Base-by-base conservation (phyloP, 331 rosid genomes). In the Pyracantha coccinea region DNA sequence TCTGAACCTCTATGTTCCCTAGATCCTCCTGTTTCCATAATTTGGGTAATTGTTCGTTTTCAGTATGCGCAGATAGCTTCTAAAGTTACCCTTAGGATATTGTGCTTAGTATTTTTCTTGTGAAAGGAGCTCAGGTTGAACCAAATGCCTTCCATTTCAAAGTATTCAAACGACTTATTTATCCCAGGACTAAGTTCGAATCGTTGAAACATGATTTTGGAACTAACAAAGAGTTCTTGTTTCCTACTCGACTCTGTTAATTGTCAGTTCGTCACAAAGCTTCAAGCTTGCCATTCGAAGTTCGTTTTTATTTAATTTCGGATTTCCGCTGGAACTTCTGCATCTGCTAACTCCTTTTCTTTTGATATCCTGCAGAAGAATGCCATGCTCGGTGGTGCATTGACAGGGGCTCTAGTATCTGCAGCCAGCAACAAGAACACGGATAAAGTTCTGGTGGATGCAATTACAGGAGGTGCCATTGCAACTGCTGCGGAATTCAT, bases 391-490 rank as follows among this genome's bases (percentile, higher is more conserved):
- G 97, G 97, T 33, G 98, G 98, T 75, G 93, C 86, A 73, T 28
- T 91, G 68, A 87, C 98, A 3, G 98, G 98, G 73, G 97, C 98
- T 27, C 12, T 91, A 20, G 81, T 84, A 54, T 94, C 98, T 63
- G 86, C 86, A 38, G 89, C 72, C 25, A 78, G 52, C 86, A 77
- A 58, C 24, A 66, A 63, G 35, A 53, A 81, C 79, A 77, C 20
- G 77, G 95, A 94, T 75, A 90, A 76, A 68, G 10, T 94, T 66
- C 78, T 85, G 13, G 59, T 81, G 1, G 94, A 91, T 75, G 95
- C 97, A 79, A 87, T 94, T 63, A 86, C 98, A 0, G 97, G 98
- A 41, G 95, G 92, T 33, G 98, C 97, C 47, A 72, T 94, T 86
- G 97, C 98, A 10, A 91, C 98, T 25, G 96, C 98, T 33, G 92